Evolutionary conservation across 139 green algal species (phyloP), one percentile per base, ranked within the genome.

Genomic region (Picochlorum sp.): DNA sequence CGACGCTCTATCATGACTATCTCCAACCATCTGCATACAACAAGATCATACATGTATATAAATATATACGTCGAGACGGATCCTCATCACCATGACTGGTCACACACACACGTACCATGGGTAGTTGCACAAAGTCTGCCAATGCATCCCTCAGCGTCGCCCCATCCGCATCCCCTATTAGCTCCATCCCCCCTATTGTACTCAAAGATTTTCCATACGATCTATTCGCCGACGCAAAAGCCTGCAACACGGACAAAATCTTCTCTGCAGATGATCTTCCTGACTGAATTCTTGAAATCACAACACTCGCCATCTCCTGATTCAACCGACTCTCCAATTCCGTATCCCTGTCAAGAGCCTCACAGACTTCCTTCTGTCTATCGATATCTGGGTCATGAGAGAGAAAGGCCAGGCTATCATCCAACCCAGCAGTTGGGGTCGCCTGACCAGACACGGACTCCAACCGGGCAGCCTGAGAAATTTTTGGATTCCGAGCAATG

Each of bases 181-280:
- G 52, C 10, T 34, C 50, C 13, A 83, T 60, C 18, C 56, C 34
- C 15, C 63, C 54, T 6, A 66, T 62, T 1, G 65, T 41, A 2
- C 30, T 63, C 57, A 85, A 60, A 7, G 76, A 60, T 10, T 67
- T 60, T 0, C 65, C 47, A 37, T 76, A 83, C 0, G 64, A 63
- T 9, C 45, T 54, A 66, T 85, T 77, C 20, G 78, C 71, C 3
- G 55, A 63, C 4, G 71, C 63, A 23, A 75, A 58, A 4, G 74
- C 77, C 68, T 83, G 74, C 52, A 83, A 76, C 24, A 79, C 71
- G 13, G 67, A 70, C 20, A 85, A 61, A 41, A 74, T 59, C 31
- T 60, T 67, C 65, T 85, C 78, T 6, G 71, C 44, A 18, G 65
- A 57, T 1, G 47, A 15, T n/a, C 69, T 63, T 14, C 60, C 66